A percentile compares a stretch with the other conserved stretches of the same genome.
These are phyloP conservation scores for Vitellaria paradoxa DNA, from an alignment of 179 eudicot species.

Conservation along the genomic window DNA sequence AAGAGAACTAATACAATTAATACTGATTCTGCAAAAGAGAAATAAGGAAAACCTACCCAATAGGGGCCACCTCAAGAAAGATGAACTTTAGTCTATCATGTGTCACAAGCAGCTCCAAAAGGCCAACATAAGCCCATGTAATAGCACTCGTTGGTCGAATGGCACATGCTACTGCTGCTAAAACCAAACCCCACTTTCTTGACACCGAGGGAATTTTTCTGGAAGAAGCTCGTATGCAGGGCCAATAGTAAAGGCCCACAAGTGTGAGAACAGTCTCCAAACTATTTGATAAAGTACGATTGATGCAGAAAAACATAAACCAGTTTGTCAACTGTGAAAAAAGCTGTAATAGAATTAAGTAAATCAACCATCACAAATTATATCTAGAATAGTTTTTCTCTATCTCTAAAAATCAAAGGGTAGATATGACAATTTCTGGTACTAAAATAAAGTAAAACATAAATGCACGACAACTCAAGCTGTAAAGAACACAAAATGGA, in stretches of 20 bases:
- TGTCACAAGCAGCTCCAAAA: slow-evolving; percentile 56
- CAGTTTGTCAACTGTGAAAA: slow-evolving; percentile 86
- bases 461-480: background rate
- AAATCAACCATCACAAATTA: slow-evolving; percentile 14
- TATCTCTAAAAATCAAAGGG: background rate
- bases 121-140: slow-evolving; percentile 83
- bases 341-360: slow-evolving; percentile 68
- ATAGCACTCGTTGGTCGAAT: slow-evolving; percentile 96
- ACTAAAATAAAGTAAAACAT: background rate
- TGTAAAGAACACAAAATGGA: slow-evolving; percentile 12
- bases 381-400: background rate
- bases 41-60: slow-evolving; percentile 62
- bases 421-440: background rate
- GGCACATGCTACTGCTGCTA: slow-evolving; percentile 89
- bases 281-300: slow-evolving; percentile 87
- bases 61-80: slow-evolving; percentile 71
- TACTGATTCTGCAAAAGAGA: no score
- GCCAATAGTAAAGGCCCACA: slow-evolving; percentile 86
- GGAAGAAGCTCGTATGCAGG: slow-evolving; percentile 60
- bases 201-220: slow-evolving; percentile 37
- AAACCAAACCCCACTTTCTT: slow-evolving; percentile 68
- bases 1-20: background rate
- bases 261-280: slow-evolving; percentile 91
- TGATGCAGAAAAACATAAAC: slow-evolving; percentile 92
- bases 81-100: slow-evolving; percentile 59